Base-by-base conservation (phyloP, 306 rosid species). In the Begonia fuchsioides region DNA sequence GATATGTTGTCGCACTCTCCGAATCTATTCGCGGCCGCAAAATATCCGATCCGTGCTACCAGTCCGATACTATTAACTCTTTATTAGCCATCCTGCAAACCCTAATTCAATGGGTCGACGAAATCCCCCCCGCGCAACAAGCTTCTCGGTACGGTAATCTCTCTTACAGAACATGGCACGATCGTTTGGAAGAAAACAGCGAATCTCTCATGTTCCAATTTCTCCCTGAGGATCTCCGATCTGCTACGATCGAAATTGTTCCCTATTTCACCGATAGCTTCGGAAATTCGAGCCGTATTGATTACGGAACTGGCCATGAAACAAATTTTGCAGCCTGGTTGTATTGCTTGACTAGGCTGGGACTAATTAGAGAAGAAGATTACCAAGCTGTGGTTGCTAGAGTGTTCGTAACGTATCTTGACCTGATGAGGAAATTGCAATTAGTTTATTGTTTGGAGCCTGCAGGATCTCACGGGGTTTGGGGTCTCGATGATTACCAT, bases 401-500 rank as follows among this genome's bases (percentile, higher is more conserved):
- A 35, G 84, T 81, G 17, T 82, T 92, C 15, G 78, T 79, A 8
- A 82, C 68, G 70, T 92, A 92, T 54, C 53, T 92, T 19, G 98
- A 82, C 2, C 10, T 92, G 61, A 92, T 85, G 98, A 77, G 98
- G 69, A 85, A 82, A 56, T 64, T 92, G 73, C 98, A 92, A 65
- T 49, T 68, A 61, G 76, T 71, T 58, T 92, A 92, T 56, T 68
- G 62, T 56, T 57, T 92, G 61, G 98, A 92, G 51, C 98, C 98
- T 12, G 98, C 98, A 1, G 98, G 98, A 35, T 90, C 98, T 0
- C 98, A 90, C 51, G 98, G 98, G 8, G 98, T 90, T 13, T 90
- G 98, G 98, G 98, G 98, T 3, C 94, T 90, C 3, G 98, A 90
- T 43, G 98, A 90, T 61, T 85, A 85, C 32, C 95, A 86, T 48